phyloP scores from a whole-genome alignment of 129 eudicot species.

The Chrysanthemum lavandulifolium region DNA sequence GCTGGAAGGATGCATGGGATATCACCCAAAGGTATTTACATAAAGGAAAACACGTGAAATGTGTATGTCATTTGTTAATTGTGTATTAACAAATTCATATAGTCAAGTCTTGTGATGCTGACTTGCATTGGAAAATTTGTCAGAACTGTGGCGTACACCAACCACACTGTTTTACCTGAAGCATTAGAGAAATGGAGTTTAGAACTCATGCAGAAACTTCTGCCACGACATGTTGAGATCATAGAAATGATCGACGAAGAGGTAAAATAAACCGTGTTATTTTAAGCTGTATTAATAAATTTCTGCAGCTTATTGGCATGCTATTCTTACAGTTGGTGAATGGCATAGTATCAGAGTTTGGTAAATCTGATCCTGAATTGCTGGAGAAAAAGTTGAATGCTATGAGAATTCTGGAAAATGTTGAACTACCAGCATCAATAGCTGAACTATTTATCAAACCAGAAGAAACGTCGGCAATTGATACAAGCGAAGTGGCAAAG shows the following conservation, averaged over 20 bases:
- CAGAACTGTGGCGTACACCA: constrained; percentile 97
- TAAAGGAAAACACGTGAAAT: not conserved
- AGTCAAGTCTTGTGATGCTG: constrained; percentile 16
- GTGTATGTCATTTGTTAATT: not conserved
- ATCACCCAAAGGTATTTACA: constrained; percentile 71
- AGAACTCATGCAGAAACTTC: constrained; percentile 85
- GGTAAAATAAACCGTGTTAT: constrained; percentile 38
- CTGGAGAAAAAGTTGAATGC: constrained; percentile 64
- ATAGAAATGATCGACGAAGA: constrained; percentile 84
- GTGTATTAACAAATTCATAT: constrained; percentile 5
- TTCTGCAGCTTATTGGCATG: constrained; percentile 18
- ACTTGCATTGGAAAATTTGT: constrained; percentile 25
- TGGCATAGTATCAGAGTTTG: constrained; percentile 66
- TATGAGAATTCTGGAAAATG: constrained; percentile 86
- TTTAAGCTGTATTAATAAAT: not conserved
- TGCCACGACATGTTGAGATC: constrained; percentile 94
- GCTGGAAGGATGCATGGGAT: constrained; percentile 89
- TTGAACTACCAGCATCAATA: constrained; percentile 74
- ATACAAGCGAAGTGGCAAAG: constrained; percentile 33
- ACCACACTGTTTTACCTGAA: constrained; percentile 94
- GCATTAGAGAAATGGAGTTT: constrained; percentile 99
- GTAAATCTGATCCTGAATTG: constrained; percentile 69
- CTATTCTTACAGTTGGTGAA: constrained; percentile 56
- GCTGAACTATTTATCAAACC: constrained; percentile 56
- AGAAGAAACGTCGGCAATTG: constrained; percentile 38